Evolutionary conservation across 2,329 filamentous ascomycete genomes (phyloP).

Genomic region (Monosporascus sp.): DNA sequence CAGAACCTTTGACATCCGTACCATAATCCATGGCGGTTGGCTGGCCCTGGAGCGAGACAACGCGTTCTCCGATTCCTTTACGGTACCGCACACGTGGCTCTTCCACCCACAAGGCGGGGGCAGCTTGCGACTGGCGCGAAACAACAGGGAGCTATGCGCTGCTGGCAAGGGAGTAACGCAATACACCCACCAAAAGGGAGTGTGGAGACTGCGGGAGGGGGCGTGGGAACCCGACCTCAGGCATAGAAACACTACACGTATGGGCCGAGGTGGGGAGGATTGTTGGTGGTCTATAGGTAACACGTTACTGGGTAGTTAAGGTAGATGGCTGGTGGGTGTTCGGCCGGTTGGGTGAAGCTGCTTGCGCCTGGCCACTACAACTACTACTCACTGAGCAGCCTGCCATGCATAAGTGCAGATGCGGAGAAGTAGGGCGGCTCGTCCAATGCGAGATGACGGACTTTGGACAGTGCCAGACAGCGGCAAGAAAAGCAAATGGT

Average conservation of each 20-base stretch:
- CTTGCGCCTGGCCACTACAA: not conserved
- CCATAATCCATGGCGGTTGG: not conserved
- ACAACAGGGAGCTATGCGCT: not conserved
- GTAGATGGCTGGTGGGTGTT: not conserved
- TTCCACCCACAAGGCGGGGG: not conserved
- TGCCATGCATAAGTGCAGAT: not conserved
- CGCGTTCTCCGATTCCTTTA: not conserved
- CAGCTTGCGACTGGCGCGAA: not conserved
- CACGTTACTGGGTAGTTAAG: not conserved
- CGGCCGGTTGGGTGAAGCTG: not conserved
- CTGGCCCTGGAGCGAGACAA: not conserved
- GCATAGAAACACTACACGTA: too few species aligned
- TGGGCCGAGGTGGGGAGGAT: too few species aligned
- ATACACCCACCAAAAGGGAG: not conserved
- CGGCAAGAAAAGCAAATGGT: too few species aligned
- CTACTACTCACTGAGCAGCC: not conserved
- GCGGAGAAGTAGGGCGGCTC: not conserved
- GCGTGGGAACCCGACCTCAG: too few species aligned
- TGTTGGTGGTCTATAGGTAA: not conserved
- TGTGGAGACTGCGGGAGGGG: not conserved
- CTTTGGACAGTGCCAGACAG: too few species aligned
- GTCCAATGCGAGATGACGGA: too few species aligned
- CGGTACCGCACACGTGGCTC: not conserved
- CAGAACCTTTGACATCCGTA: not conserved
- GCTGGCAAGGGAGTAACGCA: not conserved